Conservation (phyloP, 345 rosid species). For the Moringa oleifera region DNA sequence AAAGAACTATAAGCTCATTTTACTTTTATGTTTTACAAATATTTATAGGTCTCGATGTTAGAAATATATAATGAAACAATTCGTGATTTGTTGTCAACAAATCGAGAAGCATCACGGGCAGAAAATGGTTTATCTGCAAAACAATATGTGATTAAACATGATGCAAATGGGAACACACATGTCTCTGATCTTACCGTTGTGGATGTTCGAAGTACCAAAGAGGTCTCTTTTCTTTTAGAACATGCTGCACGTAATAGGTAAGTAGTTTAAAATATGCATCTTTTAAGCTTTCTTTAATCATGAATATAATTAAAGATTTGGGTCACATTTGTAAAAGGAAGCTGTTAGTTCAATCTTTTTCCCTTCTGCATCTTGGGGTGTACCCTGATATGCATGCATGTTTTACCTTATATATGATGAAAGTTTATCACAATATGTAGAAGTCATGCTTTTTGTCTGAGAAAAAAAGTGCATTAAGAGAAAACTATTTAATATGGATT, state of each 20-base stretch:
- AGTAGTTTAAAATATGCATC: slow-evolving; percentile 4
- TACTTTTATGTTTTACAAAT: not conserved
- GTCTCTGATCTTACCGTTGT: slow-evolving; percentile 71
- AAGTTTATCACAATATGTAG: not conserved
- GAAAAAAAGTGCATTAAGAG: too few relatives aligned
- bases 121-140: slow-evolving; percentile 52
- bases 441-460: too few relatives aligned
- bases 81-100: slow-evolving; percentile 74
- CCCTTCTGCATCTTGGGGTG: not conserved
- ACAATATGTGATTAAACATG: slow-evolving; percentile 67
- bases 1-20: not conserved
- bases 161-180: slow-evolving; percentile 75
- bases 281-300: too few relatives aligned
- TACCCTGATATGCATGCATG: not conserved
- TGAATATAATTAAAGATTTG: too few relatives aligned
- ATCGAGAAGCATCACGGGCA: slow-evolving; percentile 41
- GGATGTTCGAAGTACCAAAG: slow-evolving; percentile 65
- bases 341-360: not conserved
- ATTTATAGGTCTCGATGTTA: slow-evolving; percentile 83
- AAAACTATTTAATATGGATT: too few relatives aligned
- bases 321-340: not conserved
- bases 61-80: slow-evolving; percentile 95
- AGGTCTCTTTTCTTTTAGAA: slow-evolving; percentile 67
- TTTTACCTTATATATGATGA: not conserved
- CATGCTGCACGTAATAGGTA: slow-evolving; percentile 89